These are phyloP conservation scores for Theobroma grandiflorum DNA, from an alignment of 441 rosid species.

Conservation along the genomic window DNA sequence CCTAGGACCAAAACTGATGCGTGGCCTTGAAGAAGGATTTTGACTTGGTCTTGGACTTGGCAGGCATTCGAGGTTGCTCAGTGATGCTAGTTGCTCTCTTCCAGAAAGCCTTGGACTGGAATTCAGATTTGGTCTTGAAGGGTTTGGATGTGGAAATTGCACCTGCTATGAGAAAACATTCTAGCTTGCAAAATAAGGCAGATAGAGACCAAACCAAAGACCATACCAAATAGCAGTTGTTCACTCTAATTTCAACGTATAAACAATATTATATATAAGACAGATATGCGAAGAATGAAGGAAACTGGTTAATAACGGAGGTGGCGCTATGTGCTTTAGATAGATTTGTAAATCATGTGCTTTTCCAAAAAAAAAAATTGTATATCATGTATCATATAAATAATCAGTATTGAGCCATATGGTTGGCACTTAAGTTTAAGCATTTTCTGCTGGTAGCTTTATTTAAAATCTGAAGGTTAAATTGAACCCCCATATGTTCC, in stretches of 20 bases:
- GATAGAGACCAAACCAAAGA: not conserved
- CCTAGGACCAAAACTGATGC: not conserved
- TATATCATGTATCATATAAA: too few species aligned
- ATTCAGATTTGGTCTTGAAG: not conserved
- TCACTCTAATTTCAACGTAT: not conserved
- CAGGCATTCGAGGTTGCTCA: constrained; percentile 1
- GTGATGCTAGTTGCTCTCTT: not conserved
- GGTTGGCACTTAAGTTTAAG: not conserved
- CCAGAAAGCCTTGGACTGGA: not conserved
- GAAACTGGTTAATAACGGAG: not conserved
- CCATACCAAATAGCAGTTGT: not conserved
- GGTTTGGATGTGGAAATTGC: constrained; percentile 15
- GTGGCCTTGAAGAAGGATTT: not conserved
- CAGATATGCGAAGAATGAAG: not conserved
- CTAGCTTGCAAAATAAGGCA: not conserved
- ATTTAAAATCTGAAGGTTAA: not conserved
- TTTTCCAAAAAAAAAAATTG: too few species aligned
- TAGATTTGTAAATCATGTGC: too few species aligned
- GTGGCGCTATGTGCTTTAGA: not conserved
- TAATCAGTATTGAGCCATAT: too few species aligned
- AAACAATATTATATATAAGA: not conserved
- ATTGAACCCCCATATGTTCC: not conserved
- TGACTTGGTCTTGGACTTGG: not conserved
- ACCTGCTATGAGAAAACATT: constrained; percentile 19
- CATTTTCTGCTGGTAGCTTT: not conserved